Base-by-base conservation (phyloP, 2,329 filamentous ascomycete genomes). In the Colletotrichum orbiculare region DNA sequence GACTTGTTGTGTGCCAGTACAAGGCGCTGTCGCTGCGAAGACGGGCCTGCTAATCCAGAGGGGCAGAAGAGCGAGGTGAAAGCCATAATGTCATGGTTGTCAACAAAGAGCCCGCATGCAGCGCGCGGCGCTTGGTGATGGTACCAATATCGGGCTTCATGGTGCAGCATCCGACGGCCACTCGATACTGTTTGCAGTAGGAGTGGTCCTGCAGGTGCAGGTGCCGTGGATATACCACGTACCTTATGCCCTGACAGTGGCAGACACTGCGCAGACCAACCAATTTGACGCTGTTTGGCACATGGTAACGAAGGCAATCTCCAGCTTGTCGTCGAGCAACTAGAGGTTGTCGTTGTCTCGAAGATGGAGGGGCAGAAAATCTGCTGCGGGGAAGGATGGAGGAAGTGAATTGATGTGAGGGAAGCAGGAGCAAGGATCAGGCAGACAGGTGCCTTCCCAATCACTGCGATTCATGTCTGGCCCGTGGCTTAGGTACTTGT, bases 101-200 rank as follows among this genome's bases (percentile, higher is more conserved):
- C 25, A 38, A 62, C 58, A 48, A 48, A 47, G 11, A 42, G 25
- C 25, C 25, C 25, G 25, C 25, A 25, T 25, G 25, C 25, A 25
- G 25, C 25, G 25, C 25, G 25, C 25, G 25, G 25, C 25, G 25
- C 25, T 25, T 25, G 25, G 25, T 25, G 25, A 25, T 25, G 25
- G 25, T 5, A 25, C 25, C 25, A 25, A 25, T 25, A 35, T 15
- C 8, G 43, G 17, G 46, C 12, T 48, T 25, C 15, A 25, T 25
- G 53, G 59, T 53, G 58, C 63, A 43, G 17, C 47, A 66, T 63
- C 52, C 63, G 52, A 62, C 42, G 33, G 8, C 12, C 13, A 25
- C 25, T 25, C 25, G 25, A 25, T 25, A 43, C 43, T 53, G 53
- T 39, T 62, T 57, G 47, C 63, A 52, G 63, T n/a, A 53, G 38